Base-by-base conservation (phyloP, 768 basidiomycete species). In the Trametes villosa region DNA sequence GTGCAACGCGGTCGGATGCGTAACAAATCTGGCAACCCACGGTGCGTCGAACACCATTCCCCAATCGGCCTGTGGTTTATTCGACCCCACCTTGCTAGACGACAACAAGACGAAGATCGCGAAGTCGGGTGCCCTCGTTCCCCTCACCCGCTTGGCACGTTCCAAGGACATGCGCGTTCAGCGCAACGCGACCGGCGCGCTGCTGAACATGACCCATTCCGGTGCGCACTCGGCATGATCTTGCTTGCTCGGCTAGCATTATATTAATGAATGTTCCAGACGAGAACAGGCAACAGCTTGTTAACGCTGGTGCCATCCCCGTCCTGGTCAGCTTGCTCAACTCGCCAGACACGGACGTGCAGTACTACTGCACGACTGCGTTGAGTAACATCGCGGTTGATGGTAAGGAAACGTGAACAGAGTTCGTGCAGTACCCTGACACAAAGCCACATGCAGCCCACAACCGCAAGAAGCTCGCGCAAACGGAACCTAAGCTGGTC, bases 21-120 rank as follows among this genome's bases (percentile, higher is more conserved):
- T 99, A 51, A 99, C 97, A 18, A 99, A 99, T 73, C 83, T 99
- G 44, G 97, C 97, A 15, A 99, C 96, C 1, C 96, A 98, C 77
- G 96, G 96, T 96, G 59, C 55, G 86, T 74, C 49, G 13, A 31
- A 54, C 12, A n/a, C n/a, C n/a, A n/a, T n/a, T n/a, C n/a, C n/a
- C n/a, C n/a, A n/a, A n/a, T n/a, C n/a, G n/a, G n/a, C n/a, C n/a
- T n/a, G n/a, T n/a, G n/a, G n/a, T n/a, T n/a, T n/a, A n/a, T n/a
- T n/a, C n/a, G 11, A 26, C 29, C 13, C 34, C 8, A 13, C 29
- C 11, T n/a, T 24, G 65, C 15, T 64, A 97, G 96, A 99, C 70
- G 97, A 99, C 74, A 99, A 99, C 83, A 99, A 99, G 83, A 97
- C 94, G 51, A 97, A 96, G 83, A 99, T 99, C 57, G 97, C 97